Percentiles rank a stretch among this genome's conserved stretches.
Conservation (phyloP, 1,284 basidiomycete genomes). For the Xerocomus minutiporus region DNA sequence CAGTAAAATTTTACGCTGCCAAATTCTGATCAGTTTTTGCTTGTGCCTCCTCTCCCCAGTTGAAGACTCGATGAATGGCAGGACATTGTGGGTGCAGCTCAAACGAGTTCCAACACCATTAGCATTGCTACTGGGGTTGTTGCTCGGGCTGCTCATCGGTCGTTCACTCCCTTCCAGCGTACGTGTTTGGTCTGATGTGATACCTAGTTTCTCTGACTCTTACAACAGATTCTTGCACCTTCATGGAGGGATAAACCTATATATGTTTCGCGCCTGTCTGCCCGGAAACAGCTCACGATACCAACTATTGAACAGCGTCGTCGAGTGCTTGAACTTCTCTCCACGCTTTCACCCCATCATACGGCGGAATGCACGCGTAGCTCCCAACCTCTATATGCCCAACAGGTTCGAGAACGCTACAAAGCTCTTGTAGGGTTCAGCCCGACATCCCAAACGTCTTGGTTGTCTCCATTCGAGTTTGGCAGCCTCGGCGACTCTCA, state of each 20-base stretch:
- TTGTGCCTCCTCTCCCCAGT: neutral
- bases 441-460: conserved; percentile 52
- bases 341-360: conserved; percentile 82
- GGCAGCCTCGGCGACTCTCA: conserved; percentile 43
- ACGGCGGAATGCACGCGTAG: conserved; percentile 85
- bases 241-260: conserved; percentile 53
- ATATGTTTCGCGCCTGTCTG: conserved; percentile 44
- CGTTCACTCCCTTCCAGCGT: conserved; percentile 48
- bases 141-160: conserved; percentile 62
- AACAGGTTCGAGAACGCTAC: conserved; percentile 84
- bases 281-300: conserved; percentile 56
- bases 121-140: conserved; percentile 59
- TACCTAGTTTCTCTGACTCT: conserved; percentile 1
- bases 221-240: conserved; percentile 26
- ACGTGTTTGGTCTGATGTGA: conserved; percentile 25
- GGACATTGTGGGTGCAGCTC: conserved; percentile 23
- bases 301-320: conserved; percentile 77
- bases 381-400: conserved; percentile 76
- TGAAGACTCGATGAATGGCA: conserved; percentile 26
- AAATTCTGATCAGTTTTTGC: neutral
- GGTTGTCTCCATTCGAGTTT: conserved; percentile 53
- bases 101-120: conserved; percentile 47
- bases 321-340: conserved; percentile 81
- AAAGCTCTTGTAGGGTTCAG: conserved; percentile 75
- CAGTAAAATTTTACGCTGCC: neutral